Base-by-base conservation (phyloP, 2,329 filamentous ascomycete genomes). In the Pseudogymnoascus sp. region DNA sequence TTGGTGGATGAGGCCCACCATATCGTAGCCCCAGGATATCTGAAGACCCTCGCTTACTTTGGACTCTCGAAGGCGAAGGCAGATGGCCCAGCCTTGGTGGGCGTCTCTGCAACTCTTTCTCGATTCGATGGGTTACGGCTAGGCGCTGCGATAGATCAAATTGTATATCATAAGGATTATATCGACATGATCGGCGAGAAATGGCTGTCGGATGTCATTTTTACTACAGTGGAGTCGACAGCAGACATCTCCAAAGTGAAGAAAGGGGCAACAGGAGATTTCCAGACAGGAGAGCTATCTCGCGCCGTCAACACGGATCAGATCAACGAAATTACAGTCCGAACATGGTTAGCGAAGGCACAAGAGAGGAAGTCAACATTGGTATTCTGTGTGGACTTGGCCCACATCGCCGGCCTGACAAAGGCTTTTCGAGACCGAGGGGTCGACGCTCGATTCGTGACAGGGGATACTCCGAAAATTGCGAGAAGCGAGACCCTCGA, bases 1-100 rank as follows among this genome's bases (percentile, higher is more conserved):
- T 81, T 99, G 2, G 93, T 99, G 3, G 95, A 99, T 67, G 95
- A 99, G 76, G 95, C 93, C 4, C 95, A 99, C 73, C 95, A 99
- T 75, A 96, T 97, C 61, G 93, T 97, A 49, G 90, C 95, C 0
- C 81, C 85, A 1, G 86, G 87, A 6, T 97, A 97, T 71, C 80
- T 96, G 65, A 81, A 83, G 43, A 82, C 87, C 0, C 78, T 99
- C 58, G 79, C 82, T n/a, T 86, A 97, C 74, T 96, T 99, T 73
- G 85, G 87, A 0, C 81, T 96, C 66, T 78, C 80, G 11, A 75
- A 84, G 62, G 69, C 76, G 59, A 79, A 77, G 66, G 74, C 68
- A 63, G 67, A 75, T 37, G 80, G 82, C 11, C 88, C 90, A 0
- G 83, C 86, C 16, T 79, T 99, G 12, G 88, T 99, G 11, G 95